Evolutionary conservation across 1,139 yeast species (phyloP).

Genomic region (Diutina mesorugosa): DNA sequence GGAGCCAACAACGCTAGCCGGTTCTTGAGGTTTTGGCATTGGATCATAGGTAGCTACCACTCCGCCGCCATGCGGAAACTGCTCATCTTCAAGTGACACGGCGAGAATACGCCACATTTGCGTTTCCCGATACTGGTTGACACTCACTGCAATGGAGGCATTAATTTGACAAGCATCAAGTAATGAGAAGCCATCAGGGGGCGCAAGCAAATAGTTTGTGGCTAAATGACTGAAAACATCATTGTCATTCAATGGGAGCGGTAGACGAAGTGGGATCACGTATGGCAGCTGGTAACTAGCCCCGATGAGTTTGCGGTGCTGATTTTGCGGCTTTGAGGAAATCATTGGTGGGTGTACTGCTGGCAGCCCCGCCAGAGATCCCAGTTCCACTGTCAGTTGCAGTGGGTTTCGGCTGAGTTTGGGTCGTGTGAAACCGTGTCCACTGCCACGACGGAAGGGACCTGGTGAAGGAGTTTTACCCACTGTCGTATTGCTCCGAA

Average conservation of each 20-base stretch:
- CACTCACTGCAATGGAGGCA: constrained; percentile 44
- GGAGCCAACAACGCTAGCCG: constrained; percentile 31
- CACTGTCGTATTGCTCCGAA: not conserved
- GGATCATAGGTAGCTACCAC: constrained; percentile 2
- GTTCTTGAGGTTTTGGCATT: constrained; percentile 27
- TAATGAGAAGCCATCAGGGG: constrained; percentile 38
- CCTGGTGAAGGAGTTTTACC: not conserved
- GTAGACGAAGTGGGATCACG: constrained; percentile 30
- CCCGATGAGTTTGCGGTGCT: not conserved
- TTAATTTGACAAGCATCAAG: constrained; percentile 47
- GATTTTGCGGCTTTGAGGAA: not conserved
- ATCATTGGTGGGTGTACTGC: not conserved
- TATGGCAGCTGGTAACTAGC: constrained; percentile 18
- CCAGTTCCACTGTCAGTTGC: not conserved
- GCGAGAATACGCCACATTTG: constrained; percentile 63
- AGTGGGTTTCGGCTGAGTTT: not conserved
- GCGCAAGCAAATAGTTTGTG: constrained; percentile 23
- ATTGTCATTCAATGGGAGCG: constrained; percentile 30
- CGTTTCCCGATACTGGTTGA: constrained; percentile 40
- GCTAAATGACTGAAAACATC: constrained; percentile 29
- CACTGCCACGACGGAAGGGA: not conserved
- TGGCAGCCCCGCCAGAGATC: not conserved
- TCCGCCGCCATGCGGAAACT: not conserved
- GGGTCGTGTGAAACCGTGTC: not conserved
- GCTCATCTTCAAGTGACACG: constrained; percentile 38